These are phyloP conservation scores for Apiospora aurea DNA, from an alignment of 2,329 filamentous ascomycete genomes.

Conservation along the genomic window DNA sequence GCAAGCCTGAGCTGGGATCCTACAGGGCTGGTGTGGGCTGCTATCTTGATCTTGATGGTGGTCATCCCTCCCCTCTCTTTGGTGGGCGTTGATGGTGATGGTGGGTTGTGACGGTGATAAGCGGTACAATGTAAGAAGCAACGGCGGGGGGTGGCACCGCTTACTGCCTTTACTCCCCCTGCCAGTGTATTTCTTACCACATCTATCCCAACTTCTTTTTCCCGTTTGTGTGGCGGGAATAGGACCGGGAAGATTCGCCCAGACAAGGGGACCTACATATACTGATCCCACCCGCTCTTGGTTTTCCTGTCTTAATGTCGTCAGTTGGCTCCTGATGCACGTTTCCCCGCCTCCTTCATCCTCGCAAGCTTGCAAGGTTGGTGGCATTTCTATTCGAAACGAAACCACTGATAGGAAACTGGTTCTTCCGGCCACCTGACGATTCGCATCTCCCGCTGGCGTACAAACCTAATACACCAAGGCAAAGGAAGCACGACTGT, in stretches of 20 bases:
- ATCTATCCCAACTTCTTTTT: constrained; percentile 12
- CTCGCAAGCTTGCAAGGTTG: constrained; percentile 1
- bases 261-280: not conserved
- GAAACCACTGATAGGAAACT: not conserved
- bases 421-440: constrained; percentile 3
- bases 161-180: not conserved
- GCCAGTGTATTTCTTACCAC: not conserved
- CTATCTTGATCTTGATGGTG: not conserved
- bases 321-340: not conserved
- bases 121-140: constrained; percentile 1
- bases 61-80: constrained; percentile 5
- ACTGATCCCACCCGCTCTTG: constrained; percentile 5
- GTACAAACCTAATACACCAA: not conserved
- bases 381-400: not conserved
- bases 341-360: constrained; percentile 4
- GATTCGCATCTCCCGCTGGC: not conserved
- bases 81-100: not conserved
- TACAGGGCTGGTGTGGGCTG: constrained; percentile 7
- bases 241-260: not conserved
- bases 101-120: constrained; percentile 8
- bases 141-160: constrained; percentile 6
- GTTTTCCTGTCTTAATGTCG: constrained; percentile 1
- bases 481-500: constrained; percentile 10
- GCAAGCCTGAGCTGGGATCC: not conserved
- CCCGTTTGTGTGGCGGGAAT: constrained; percentile 8